These are phyloP conservation scores for Aureobasidium sp. DNA, from an alignment of 2,329 filamentous ascomycete species.

Conservation along the genomic window DNA sequence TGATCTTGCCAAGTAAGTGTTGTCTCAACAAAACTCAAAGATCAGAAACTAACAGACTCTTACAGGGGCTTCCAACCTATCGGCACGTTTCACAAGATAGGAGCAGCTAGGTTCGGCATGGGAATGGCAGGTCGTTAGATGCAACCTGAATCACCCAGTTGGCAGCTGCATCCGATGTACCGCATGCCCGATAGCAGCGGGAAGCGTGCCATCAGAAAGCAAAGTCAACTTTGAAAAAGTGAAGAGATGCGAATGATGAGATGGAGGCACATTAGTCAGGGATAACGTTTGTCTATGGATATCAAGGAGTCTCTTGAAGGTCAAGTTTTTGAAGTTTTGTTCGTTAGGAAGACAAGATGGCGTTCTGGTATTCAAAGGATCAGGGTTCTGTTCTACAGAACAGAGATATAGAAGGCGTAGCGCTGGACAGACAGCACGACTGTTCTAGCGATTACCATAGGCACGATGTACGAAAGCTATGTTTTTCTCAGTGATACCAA, in stretches of 20 bases:
- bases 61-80: slow-evolving; percentile 56
- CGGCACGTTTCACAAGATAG: slow-evolving; percentile 48
- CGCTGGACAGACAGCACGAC: background rate
- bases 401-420: slow-evolving; percentile 2
- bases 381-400: background rate
- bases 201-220: background rate
- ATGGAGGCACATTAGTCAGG: background rate
- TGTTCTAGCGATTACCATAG: background rate
- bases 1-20: slow-evolving; percentile 54
- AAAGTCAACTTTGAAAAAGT: slow-evolving; percentile 12
- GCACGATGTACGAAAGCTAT: slow-evolving; percentile 16
- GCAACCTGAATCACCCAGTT: background rate
- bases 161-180: slow-evolving; percentile 11
- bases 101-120: slow-evolving; percentile 25
- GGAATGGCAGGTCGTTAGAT: slow-evolving; percentile 24
- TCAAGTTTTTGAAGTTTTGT: slow-evolving; percentile 6
- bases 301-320: background rate
- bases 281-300: background rate
- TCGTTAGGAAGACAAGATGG: background rate
- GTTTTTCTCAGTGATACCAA: slow-evolving; percentile 3
- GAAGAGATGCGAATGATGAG: slow-evolving; percentile 11
- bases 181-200: background rate
- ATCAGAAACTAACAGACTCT: slow-evolving; percentile 12
- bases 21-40: background rate
- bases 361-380: slow-evolving; percentile 1